Conservation (phyloP, 257 asterid genomes). For the Solanum ossicruentum region DNA sequence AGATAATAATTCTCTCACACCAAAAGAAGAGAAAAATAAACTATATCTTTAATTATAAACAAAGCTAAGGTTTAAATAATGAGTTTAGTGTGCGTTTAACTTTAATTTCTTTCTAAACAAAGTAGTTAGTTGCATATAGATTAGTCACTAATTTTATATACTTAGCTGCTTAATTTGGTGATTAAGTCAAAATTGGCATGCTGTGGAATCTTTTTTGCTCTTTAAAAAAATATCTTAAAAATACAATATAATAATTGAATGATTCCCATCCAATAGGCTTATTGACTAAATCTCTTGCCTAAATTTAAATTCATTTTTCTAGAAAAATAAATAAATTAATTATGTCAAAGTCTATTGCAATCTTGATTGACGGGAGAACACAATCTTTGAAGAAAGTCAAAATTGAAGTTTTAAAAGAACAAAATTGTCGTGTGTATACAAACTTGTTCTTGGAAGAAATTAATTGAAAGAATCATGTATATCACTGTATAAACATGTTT, state of each 20-base stretch:
- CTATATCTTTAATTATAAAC: neutral
- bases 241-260: neutral
- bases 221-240: neutral
- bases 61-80: neutral
- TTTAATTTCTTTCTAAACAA: neutral
- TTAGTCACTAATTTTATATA: neutral
- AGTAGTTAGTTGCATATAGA: neutral
- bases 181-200: neutral
- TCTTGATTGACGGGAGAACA: neutral
- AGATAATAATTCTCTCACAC: neutral
- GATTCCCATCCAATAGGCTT: neutral
- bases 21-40: neutral
- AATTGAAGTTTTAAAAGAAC: neutral
- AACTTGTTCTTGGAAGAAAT: neutral
- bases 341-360: neutral
- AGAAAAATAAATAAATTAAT: neutral
- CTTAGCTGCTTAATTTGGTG: neutral
- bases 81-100: neutral
- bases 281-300: neutral
- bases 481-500: no score
- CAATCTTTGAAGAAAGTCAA: neutral
- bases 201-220: neutral
- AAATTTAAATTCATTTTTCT: neutral
- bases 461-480: no score
- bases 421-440: neutral